Evolutionary conservation across 352 stramenopile genomes (phyloP).

Genomic region (Globisporangium cylindrosporum): DNA sequence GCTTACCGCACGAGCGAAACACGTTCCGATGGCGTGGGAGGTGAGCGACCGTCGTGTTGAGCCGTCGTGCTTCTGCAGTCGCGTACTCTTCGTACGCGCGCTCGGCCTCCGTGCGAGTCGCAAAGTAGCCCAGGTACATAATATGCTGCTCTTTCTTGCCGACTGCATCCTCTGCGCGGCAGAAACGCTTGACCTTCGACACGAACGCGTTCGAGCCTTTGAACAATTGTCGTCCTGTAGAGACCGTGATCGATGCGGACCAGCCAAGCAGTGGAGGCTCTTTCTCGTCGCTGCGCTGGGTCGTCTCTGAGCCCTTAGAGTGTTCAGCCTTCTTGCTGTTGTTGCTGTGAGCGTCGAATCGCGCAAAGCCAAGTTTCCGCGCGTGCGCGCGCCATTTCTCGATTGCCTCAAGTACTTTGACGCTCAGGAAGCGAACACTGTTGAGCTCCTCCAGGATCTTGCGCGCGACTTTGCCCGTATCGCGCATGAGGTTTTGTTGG

Average conservation of each 20-base stretch:
- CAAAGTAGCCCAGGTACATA: slow-evolving; percentile 71
- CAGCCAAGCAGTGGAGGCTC: slow-evolving; percentile 44
- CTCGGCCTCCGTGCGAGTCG: slow-evolving; percentile 64
- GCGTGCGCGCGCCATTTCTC: slow-evolving; percentile 56
- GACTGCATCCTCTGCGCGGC: slow-evolving; percentile 47
- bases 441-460: slow-evolving; percentile 55
- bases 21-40: slow-evolving; percentile 56
- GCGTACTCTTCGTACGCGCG: slow-evolving; percentile 67
- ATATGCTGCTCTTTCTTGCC: slow-evolving; percentile 59
- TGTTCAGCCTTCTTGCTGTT: background rate
- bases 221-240: slow-evolving; percentile 60
- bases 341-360: slow-evolving; percentile 24
- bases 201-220: slow-evolving; percentile 69
- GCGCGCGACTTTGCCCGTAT: slow-evolving; percentile 33
- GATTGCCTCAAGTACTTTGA: slow-evolving; percentile 70
- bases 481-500: slow-evolving; percentile 51
- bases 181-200: slow-evolving; percentile 73
- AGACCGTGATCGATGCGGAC: slow-evolving; percentile 67
- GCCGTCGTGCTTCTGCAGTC: slow-evolving; percentile 44
- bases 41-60: slow-evolving; percentile 63
- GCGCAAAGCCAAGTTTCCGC: slow-evolving; percentile 45
- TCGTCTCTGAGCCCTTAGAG: background rate
- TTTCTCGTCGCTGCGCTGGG: background rate
- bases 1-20: slow-evolving; percentile 75
- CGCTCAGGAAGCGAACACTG: slow-evolving; percentile 53